phyloP scores from a whole-genome alignment of 2,329 filamentous ascomycete genomes.

The Cordyceps farinosa region DNA sequence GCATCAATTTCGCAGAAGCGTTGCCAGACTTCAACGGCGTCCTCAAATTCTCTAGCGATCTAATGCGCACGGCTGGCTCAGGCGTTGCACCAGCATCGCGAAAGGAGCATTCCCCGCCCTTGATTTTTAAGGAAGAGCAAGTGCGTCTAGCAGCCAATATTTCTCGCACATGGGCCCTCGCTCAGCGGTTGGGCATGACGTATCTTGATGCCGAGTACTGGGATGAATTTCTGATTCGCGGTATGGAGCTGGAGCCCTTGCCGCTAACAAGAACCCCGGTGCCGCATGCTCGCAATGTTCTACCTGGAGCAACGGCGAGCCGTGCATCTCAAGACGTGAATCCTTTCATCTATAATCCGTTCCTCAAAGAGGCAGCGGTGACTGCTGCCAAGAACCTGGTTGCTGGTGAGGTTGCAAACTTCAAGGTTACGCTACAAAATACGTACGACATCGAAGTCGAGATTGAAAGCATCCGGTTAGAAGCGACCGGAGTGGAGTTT shows the following conservation, averaged over 20 bases:
- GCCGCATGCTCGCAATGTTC: conserved; percentile 56
- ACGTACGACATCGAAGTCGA: conserved; percentile 91
- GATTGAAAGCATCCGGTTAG: conserved; percentile 74
- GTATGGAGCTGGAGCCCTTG: conserved; percentile 65
- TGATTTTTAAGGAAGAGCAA: conserved; percentile 78
- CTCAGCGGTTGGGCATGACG: conserved; percentile 67
- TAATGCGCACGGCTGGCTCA: conserved; percentile 77
- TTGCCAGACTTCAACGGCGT: conserved; percentile 88
- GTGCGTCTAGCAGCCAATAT: conserved; percentile 80
- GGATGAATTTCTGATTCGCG: conserved; percentile 90
- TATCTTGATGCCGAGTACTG: conserved; percentile 81
- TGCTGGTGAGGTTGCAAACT: conserved; percentile 71
- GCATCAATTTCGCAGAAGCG: conserved; percentile 90
- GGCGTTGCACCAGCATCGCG: conserved; percentile 71
- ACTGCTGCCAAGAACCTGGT: conserved; percentile 68
- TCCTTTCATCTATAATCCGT: conserved; percentile 95
- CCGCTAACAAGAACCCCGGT: conserved; percentile 59
- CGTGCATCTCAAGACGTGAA: conserved; percentile 62
- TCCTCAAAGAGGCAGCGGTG: conserved; percentile 64
- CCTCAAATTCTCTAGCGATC: conserved; percentile 78
- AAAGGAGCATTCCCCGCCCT: conserved; percentile 65
- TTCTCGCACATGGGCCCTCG: conserved; percentile 74
- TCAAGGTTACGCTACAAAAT: conserved; percentile 84
- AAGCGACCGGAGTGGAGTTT: conserved; percentile 70
- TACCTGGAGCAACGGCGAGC: conserved; percentile 48